These are phyloP conservation scores for Tylopilus rubrobrunneus DNA, from an alignment of 768 basidiomycete genomes.

Conservation along the genomic window DNA sequence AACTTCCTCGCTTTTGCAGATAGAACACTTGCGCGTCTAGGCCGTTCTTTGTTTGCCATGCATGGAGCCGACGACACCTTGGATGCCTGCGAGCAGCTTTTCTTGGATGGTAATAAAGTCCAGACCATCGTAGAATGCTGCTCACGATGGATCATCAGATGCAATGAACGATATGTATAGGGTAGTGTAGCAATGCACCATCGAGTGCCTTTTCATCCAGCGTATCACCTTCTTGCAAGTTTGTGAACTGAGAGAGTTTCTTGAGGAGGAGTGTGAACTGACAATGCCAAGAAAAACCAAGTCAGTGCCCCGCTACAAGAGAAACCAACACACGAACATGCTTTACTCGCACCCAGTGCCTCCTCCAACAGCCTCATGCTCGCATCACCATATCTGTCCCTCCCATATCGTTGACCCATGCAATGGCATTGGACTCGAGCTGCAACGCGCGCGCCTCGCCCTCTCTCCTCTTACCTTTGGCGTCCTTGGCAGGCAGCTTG, in stretches of 20 bases:
- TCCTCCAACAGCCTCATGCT: slow-evolving; percentile 62
- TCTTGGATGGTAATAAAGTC: slow-evolving; percentile 87
- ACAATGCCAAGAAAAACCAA: neutral
- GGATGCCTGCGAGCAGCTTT: slow-evolving; percentile 60
- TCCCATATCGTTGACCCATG: slow-evolving; percentile 88
- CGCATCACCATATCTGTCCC: slow-evolving; percentile 61
- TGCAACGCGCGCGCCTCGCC: slow-evolving; percentile 37
- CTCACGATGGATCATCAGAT: slow-evolving; percentile 3
- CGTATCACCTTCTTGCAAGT: slow-evolving; percentile 41
- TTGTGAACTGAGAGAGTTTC: slow-evolving; percentile 77
- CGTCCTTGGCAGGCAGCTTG: slow-evolving; percentile 50
- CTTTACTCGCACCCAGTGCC: slow-evolving; percentile 55
- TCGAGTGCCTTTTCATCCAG: slow-evolving; percentile 53
- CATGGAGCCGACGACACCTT: slow-evolving; percentile 39
- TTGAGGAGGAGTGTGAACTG: slow-evolving; percentile 90
- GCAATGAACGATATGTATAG: neutral
- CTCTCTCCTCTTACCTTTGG: slow-evolving; percentile 25
- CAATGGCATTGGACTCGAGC: slow-evolving; percentile 49
- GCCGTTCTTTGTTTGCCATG: slow-evolving; percentile 55
- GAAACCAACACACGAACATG: slow-evolving; percentile 53
- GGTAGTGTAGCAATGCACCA: slow-evolving; percentile 36
- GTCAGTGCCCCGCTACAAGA: slow-evolving; percentile 1
- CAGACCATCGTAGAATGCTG: slow-evolving; percentile 82
- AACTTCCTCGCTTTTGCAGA: slow-evolving; percentile 47
- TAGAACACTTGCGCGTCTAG: slow-evolving; percentile 62